Percentiles rank a stretch among this genome's conserved stretches.
These are phyloP conservation scores for Vigna nakashimae DNA, from an alignment of 306 rosid species.

Conservation along the genomic window DNA sequence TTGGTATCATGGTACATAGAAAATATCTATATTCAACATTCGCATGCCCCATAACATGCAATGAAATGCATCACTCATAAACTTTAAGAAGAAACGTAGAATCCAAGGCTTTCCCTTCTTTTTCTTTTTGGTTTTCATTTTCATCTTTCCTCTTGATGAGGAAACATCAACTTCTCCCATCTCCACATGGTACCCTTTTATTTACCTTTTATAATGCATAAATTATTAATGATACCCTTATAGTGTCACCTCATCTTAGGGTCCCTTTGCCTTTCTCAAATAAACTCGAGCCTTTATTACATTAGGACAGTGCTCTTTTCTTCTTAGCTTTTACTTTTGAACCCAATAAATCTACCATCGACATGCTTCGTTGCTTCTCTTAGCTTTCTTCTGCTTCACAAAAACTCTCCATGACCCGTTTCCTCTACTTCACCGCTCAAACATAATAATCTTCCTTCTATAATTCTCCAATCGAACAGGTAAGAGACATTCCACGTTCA, in stretches of 20 bases:
- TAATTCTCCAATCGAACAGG: too few species aligned
- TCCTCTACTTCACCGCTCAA: conserved; percentile 41
- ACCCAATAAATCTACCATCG: conserved; percentile 34
- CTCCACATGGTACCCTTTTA: conserved; percentile 49
- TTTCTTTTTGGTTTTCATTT: background rate
- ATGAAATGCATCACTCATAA: conserved; percentile 12
- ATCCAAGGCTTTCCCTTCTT: conserved; percentile 59
- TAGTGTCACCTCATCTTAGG: conserved; percentile 38
- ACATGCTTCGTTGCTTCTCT: conserved; percentile 28
- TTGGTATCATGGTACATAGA: conserved; percentile 41
- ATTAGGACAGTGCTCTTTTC: conserved; percentile 9
- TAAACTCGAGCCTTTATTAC: conserved; percentile 14
- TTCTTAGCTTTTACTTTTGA: conserved; percentile 41
- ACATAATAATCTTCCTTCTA: background rate
- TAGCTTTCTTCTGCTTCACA: conserved; percentile 52
- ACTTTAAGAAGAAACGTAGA: conserved; percentile 49
- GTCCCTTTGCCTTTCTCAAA: conserved; percentile 37
- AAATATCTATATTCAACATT: conserved; percentile 25
- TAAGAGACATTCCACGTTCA: too few species aligned
- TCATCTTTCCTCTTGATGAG: background rate
- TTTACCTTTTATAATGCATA: background rate
- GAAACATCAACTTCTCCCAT: conserved; percentile 40
- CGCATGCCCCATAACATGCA: conserved; percentile 39
- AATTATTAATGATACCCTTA: conserved; percentile 11
- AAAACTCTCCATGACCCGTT: conserved; percentile 33